A percentile compares a stretch with the other conserved stretches of the same genome.
phyloP scores from a whole-genome alignment of 176 grass and related monocot genomes.

The sorghum (Sorghum bicolor) region Sorghum_bicolor_NCBIv3 NC_012876.2:18111501-18112000 shows the following conservation, averaged over 20 bases:
- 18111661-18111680: constrained; percentile 29
- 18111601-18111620: constrained; percentile 70
- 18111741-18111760: constrained; percentile 6
- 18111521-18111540: constrained; percentile 59
- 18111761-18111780: constrained; percentile 15
- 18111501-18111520: constrained; percentile 91
- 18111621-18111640: constrained; percentile 36
- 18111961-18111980: neutral
- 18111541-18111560: constrained; percentile 1
- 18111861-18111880: neutral
- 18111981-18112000: constrained; percentile 45
- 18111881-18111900: neutral
- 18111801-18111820: neutral
- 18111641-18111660: neutral
- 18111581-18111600: constrained; percentile 90
- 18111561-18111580: constrained; percentile 64
- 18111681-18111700: constrained; percentile 52
- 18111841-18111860: constrained; percentile 5
- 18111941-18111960: neutral
- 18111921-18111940: neutral
- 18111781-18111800: constrained; percentile 68
- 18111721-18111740: constrained; percentile 32
- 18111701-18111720: constrained; percentile 62
- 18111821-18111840: constrained; percentile 32
- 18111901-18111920: neutral